Evolutionary conservation across 768 basidiomycete genomes (phyloP).

Genomic region (Agrocybe pediades): DNA sequence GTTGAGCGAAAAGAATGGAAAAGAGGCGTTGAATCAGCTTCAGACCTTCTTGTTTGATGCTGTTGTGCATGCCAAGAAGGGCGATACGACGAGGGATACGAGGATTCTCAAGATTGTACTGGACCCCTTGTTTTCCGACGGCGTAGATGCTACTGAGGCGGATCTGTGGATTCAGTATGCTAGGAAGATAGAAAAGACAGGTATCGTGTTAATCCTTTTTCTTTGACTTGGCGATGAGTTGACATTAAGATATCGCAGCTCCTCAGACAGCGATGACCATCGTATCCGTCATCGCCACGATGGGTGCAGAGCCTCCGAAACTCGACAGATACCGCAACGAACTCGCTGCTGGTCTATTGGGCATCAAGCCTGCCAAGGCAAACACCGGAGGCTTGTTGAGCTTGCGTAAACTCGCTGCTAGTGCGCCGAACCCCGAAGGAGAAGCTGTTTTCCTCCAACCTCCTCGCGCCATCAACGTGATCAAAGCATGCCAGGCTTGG

Average conservation of each 20-base stretch:
- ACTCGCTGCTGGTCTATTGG: constrained; percentile 78
- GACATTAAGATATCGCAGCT: constrained; percentile 42
- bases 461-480: constrained; percentile 80
- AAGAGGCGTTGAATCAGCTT: constrained; percentile 15
- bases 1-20: constrained; percentile 18
- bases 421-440: constrained; percentile 78
- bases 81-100: constrained; percentile 54
- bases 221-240: neutral
- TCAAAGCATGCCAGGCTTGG: constrained; percentile 89
- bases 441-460: constrained; percentile 85
- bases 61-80: constrained; percentile 29
- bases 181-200: constrained; percentile 58
- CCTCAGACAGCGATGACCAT: constrained; percentile 72
- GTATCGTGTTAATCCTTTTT: constrained; percentile 41
- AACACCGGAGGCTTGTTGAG: constrained; percentile 68
- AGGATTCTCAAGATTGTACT: constrained; percentile 65
- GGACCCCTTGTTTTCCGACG: constrained; percentile 58
- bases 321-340: constrained; percentile 88
- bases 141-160: constrained; percentile 62
- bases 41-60: constrained; percentile 30
- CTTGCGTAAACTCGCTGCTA: constrained; percentile 68
- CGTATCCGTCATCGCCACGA: constrained; percentile 56
- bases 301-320: constrained; percentile 67
- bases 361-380: constrained; percentile 62
- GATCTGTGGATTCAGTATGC: constrained; percentile 80